A percentile compares a stretch with the other conserved stretches of the same genome.
Conservation (phyloP, 2,329 filamentous ascomycete species). For the Epichloe elymi region DNA sequence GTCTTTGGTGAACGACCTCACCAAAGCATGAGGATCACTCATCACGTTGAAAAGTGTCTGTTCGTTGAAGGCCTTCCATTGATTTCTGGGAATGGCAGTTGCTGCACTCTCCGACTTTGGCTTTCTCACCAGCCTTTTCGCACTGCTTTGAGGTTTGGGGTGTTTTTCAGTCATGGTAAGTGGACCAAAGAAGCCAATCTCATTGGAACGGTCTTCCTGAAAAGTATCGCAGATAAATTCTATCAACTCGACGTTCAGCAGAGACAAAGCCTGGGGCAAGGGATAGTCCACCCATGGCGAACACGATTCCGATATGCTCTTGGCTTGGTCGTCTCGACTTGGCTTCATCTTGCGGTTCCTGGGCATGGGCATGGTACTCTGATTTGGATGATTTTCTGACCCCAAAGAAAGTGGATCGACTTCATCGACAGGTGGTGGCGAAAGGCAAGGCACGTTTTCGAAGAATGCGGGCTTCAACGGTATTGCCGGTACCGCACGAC, state of each 20-base stretch:
- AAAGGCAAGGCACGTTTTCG: constrained; percentile 19
- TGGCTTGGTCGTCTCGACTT: constrained; percentile 9
- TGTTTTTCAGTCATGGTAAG: constrained; percentile 7
- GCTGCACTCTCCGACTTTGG: not conserved
- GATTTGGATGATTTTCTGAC: constrained; percentile 2
- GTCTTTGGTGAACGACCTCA: constrained; percentile 43
- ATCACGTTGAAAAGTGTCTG: constrained; percentile 53
- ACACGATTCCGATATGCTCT: constrained; percentile 15
- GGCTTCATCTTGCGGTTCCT: constrained; percentile 1
- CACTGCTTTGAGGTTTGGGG: constrained; percentile 7
- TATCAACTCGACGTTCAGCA: constrained; percentile 40
- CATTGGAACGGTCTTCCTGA: constrained; percentile 40
- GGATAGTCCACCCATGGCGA: constrained; percentile 14
- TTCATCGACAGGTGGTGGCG: constrained; percentile 13
- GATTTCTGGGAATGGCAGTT: constrained; percentile 13
- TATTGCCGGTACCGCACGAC: constrained; percentile 21
- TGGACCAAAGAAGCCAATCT: constrained; percentile 33
- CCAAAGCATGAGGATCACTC: constrained; percentile 39
- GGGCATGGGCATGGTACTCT: not conserved
- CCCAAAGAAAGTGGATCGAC: constrained; percentile 9
- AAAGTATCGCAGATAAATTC: constrained; percentile 49
- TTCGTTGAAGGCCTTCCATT: constrained; percentile 49
- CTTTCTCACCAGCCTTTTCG: constrained; percentile 6
- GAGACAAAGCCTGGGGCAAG: constrained; percentile 43
- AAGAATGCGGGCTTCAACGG: constrained; percentile 25